A percentile compares a stretch with the other conserved stretches of the same genome.
Evolutionary conservation across 1,284 basidiomycete species (phyloP).

Genomic region (Ceratobasidium sp.): DNA sequence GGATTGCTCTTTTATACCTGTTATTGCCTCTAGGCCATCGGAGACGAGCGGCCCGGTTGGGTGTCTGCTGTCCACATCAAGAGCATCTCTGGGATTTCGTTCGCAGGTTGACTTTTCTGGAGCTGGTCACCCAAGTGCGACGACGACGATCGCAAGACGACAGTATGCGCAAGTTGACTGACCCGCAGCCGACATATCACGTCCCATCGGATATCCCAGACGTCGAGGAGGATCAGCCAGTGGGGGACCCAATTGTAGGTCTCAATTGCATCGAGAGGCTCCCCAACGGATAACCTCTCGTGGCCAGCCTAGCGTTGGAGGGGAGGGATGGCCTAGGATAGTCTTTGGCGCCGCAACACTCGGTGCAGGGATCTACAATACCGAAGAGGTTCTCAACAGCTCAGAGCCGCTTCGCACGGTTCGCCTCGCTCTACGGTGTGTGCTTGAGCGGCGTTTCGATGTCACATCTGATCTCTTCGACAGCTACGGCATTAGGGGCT

Average conservation of each 20-base stretch:
- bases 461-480: not conserved
- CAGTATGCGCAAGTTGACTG: constrained; percentile 35
- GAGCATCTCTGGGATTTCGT: not conserved
- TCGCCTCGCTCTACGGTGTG: constrained; percentile 81
- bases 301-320: constrained; percentile 27
- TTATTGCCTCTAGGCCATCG: not conserved
- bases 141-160: not conserved
- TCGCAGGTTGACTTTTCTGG: no score
- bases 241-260: constrained; percentile 52
- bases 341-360: constrained; percentile 80
- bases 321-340: constrained; percentile 62
- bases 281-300: constrained; percentile 52
- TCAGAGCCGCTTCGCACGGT: constrained; percentile 76
- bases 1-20: constrained; percentile 15
- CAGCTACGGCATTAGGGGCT: constrained; percentile 89
- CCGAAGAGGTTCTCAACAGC: constrained; percentile 70
- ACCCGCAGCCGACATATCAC: constrained; percentile 49
- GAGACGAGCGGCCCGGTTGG: not conserved
- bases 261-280: constrained; percentile 47
- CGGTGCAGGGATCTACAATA: constrained; percentile 76
- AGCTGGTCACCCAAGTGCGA: not conserved
- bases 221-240: constrained; percentile 65
- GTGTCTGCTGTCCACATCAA: constrained; percentile 9
- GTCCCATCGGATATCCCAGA: constrained; percentile 60
- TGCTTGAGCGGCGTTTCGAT: not conserved